These are phyloP conservation scores for Penicillium expansum DNA, from an alignment of 2,329 filamentous ascomycete genomes.

Conservation along the genomic window DNA sequence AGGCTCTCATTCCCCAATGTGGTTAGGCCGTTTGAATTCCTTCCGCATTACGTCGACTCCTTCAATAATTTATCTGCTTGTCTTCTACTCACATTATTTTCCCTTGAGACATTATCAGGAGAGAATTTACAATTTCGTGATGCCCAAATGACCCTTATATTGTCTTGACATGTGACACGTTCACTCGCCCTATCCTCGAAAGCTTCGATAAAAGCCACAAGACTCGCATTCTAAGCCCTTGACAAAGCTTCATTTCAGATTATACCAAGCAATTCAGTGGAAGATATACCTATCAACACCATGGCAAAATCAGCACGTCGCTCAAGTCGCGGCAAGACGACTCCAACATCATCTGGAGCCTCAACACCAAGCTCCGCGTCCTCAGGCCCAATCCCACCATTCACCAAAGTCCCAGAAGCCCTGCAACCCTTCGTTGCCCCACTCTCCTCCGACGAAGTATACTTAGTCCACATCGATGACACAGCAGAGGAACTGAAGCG, in stretches of 20 bases:
- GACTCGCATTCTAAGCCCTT: not conserved
- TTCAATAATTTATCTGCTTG: not conserved
- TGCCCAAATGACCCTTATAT: constrained; percentile 9
- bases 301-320: constrained; percentile 40
- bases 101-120: constrained; percentile 9
- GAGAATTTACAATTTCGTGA: constrained; percentile 1
- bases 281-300: not conserved
- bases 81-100: not conserved
- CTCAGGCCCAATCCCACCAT: constrained; percentile 58
- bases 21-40: constrained; percentile 14
- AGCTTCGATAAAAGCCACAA: constrained; percentile 5
- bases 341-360: constrained; percentile 25
- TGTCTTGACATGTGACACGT: constrained; percentile 18
- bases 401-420: constrained; percentile 61
- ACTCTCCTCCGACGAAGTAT: constrained; percentile 68
- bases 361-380: constrained; percentile 35
- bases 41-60: not conserved
- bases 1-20: constrained; percentile 22
- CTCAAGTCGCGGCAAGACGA: constrained; percentile 29
- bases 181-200: constrained; percentile 9
- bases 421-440: constrained; percentile 65
- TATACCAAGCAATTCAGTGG: not conserved
- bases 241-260: not conserved
- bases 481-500: constrained; percentile 70
- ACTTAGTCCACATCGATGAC: constrained; percentile 79